Percentiles rank a stretch among this genome's conserved stretches.
These are phyloP conservation scores for Candida sp. DNA, from an alignment of 1,139 yeast genomes.

Conservation along the genomic window DNA sequence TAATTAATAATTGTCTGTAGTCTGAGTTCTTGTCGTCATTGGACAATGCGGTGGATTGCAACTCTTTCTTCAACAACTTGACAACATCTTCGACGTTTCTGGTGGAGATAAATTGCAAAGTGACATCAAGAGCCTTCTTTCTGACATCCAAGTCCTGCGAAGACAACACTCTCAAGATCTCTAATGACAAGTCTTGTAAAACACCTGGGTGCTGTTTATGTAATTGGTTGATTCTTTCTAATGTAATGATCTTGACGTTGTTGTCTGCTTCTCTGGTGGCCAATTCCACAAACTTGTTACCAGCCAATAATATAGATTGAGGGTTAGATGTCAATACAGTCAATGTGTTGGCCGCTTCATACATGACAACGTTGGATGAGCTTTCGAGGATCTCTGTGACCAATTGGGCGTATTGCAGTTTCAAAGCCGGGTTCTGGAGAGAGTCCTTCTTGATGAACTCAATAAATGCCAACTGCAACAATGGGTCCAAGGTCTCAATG, in stretches of 20 bases:
- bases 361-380: slow-evolving; percentile 76
- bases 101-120: slow-evolving; percentile 78
- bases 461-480: slow-evolving; percentile 87
- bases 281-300: slow-evolving; percentile 83
- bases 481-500: slow-evolving; percentile 75
- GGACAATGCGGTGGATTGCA: slow-evolving; percentile 69
- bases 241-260: slow-evolving; percentile 90
- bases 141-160: slow-evolving; percentile 94
- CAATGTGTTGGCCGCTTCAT: slow-evolving; percentile 91
- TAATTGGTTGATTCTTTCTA: slow-evolving; percentile 83
- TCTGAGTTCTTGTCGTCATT: slow-evolving; percentile 82
- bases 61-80: slow-evolving; percentile 88
- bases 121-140: slow-evolving; percentile 81
- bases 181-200: slow-evolving; percentile 84
- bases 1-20: slow-evolving; percentile 87
- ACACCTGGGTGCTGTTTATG: slow-evolving; percentile 81
- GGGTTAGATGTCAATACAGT: slow-evolving; percentile 75
- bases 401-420: slow-evolving; percentile 72
- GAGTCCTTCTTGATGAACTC: slow-evolving; percentile 93
- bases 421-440: slow-evolving; percentile 61
- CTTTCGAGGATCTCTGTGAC: slow-evolving; percentile 76
- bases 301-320: slow-evolving; percentile 72
- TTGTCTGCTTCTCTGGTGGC: slow-evolving; percentile 94
- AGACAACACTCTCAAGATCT: slow-evolving; percentile 81
- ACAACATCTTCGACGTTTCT: slow-evolving; percentile 97